A percentile compares a stretch with the other conserved stretches of the same genome.
Evolutionary conservation across 179 eudicot species (phyloP).

Genomic region (Beta macrorhiza): DNA sequence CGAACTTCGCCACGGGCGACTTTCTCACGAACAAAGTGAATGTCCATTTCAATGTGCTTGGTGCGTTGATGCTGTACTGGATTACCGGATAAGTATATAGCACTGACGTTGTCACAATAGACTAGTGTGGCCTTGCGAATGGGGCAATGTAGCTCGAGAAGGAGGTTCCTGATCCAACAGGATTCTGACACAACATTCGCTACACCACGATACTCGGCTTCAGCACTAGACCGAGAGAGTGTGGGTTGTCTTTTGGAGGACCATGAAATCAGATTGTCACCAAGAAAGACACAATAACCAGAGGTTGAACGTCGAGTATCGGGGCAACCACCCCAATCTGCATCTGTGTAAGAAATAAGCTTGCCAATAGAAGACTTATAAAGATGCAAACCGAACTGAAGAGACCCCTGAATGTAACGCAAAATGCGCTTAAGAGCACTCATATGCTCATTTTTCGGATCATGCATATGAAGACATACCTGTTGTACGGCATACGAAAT

Average conservation of each 20-base stretch:
- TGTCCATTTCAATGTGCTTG: not conserved
- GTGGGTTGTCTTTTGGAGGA: not conserved
- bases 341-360: no score
- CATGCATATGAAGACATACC: not conserved
- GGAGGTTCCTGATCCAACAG: not conserved
- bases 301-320: no score
- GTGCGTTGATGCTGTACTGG: not conserved
- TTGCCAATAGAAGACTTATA: no score
- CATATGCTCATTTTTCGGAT: not conserved
- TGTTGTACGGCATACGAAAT: not conserved
- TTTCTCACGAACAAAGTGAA: not conserved
- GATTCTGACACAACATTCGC: not conserved
- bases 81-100: not conserved
- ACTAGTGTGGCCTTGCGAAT: not conserved
- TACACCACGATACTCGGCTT: constrained; percentile 1
- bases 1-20: not conserved
- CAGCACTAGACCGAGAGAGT: not conserved
- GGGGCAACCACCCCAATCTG: no score
- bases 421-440: not conserved
- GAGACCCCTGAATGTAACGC: not conserved
- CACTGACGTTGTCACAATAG: constrained; percentile 17
- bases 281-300: no score
- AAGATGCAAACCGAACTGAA: not conserved
- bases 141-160: not conserved
- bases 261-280: not conserved